Conservation (phyloP, 768 basidiomycete genomes). For the Boletales sp. region DNA sequence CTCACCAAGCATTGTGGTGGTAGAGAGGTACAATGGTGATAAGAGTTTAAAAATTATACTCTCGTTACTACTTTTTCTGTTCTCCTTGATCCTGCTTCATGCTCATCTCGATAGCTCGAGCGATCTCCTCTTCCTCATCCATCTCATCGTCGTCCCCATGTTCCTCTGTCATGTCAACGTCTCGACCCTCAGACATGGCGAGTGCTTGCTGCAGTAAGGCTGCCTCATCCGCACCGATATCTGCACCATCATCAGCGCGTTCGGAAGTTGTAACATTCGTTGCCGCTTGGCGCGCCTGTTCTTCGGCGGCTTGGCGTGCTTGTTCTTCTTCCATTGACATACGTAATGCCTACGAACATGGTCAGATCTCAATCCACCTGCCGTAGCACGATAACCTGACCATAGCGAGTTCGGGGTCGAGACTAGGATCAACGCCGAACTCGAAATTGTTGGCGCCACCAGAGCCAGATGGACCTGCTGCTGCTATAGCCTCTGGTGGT, state of each 20-base stretch:
- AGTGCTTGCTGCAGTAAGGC: slow-evolving; percentile 73
- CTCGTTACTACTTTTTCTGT: slow-evolving; percentile 31
- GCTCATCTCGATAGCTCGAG: slow-evolving; percentile 90
- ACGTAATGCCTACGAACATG: slow-evolving; percentile 68
- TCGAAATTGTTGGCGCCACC: slow-evolving; percentile 61
- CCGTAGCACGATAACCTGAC: slow-evolving; percentile 38
- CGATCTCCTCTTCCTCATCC: slow-evolving; percentile 87
- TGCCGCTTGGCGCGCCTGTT: slow-evolving; percentile 32
- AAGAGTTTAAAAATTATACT: slow-evolving; percentile 2
- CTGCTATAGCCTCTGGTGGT: slow-evolving; percentile 55
- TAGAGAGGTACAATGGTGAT: not conserved
- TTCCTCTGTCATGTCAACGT: slow-evolving; percentile 45
- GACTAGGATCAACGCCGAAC: slow-evolving; percentile 90
- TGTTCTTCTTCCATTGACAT: slow-evolving; percentile 97
- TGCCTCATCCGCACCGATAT: slow-evolving; percentile 73
- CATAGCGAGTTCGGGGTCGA: slow-evolving; percentile 97
- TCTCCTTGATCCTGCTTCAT: slow-evolving; percentile 62
- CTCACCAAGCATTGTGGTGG: too few relatives aligned
- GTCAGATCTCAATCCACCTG: not conserved
- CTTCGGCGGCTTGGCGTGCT: slow-evolving; percentile 61
- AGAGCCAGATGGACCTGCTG: slow-evolving; percentile 46
- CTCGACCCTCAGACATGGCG: slow-evolving; percentile 62
- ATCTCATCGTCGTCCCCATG: slow-evolving; percentile 66
- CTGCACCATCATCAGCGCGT: slow-evolving; percentile 32
- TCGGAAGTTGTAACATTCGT: slow-evolving; percentile 20